These are phyloP conservation scores for Ophiostoma sp. DNA, from an alignment of 2,329 filamentous ascomycete genomes.

Conservation along the genomic window DNA sequence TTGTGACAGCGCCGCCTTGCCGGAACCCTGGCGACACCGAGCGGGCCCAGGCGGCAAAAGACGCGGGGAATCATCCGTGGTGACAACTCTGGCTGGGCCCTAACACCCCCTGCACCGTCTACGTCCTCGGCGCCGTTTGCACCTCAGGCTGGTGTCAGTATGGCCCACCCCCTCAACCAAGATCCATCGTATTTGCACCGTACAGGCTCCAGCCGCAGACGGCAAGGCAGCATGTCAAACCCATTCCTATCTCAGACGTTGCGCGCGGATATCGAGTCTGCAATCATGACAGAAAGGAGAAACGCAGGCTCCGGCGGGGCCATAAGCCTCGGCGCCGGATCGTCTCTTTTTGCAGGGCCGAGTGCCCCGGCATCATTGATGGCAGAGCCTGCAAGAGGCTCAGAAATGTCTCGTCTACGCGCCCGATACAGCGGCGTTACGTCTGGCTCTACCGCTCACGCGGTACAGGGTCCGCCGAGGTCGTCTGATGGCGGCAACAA, in stretches of 20 bases:
- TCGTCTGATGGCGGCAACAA: not conserved
- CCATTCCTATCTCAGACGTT: not conserved
- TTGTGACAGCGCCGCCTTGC: not conserved
- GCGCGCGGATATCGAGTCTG: not conserved
- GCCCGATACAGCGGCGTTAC: not conserved
- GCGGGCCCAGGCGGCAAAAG: constrained; percentile 15
- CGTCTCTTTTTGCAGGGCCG: not conserved
- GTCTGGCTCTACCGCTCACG: not conserved
- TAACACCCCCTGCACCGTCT: not conserved
- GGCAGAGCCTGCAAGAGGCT: not conserved
- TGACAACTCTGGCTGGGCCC: not conserved
- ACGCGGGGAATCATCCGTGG: not conserved
- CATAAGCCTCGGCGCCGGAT: not conserved
- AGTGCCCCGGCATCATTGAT: not conserved
- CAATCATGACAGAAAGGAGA: not conserved
- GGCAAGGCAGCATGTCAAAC: not conserved
- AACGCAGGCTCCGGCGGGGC: not conserved
- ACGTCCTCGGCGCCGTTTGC: not conserved
- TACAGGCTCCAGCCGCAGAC: not conserved
- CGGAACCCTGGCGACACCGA: constrained; percentile 9
- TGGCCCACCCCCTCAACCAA: not conserved
- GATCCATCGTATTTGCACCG: not conserved
- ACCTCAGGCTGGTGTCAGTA: not conserved
- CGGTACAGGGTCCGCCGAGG: not conserved
- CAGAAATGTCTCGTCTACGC: no score